phyloP scores from a whole-genome alignment of 2,329 filamentous ascomycete genomes.

The Diaporthe ilicicola region DNA sequence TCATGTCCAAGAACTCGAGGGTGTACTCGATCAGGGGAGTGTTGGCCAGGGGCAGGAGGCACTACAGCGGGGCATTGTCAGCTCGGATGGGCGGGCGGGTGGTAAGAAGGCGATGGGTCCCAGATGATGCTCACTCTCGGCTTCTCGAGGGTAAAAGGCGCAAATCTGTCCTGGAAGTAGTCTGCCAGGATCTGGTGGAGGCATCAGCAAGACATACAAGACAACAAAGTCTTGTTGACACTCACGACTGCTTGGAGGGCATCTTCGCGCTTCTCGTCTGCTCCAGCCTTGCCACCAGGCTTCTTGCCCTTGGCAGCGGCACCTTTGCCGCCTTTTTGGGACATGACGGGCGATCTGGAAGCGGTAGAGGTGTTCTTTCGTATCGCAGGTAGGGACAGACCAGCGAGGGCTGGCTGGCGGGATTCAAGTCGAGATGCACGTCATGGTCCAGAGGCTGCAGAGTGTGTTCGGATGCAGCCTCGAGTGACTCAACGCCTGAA shows the following conservation, averaged over 20 bases:
- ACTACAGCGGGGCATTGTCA: slow-evolving; percentile 60
- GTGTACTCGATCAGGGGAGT: slow-evolving; percentile 97
- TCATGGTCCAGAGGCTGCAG: neutral
- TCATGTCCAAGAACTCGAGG: slow-evolving; percentile 93
- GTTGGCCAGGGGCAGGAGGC: slow-evolving; percentile 91
- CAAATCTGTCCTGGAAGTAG: slow-evolving; percentile 92
- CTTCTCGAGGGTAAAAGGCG: slow-evolving; percentile 86
- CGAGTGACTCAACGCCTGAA: slow-evolving; percentile 24
- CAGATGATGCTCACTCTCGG: slow-evolving; percentile 72
- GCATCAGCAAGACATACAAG: slow-evolving; percentile 34
- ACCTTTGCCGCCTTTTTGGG: slow-evolving; percentile 49
- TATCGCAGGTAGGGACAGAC: neutral
- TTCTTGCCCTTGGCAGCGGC: slow-evolving; percentile 60
- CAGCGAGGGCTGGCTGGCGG: neutral
- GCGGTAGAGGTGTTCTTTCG: neutral
- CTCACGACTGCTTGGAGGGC: slow-evolving; percentile 65
- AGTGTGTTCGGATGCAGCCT: neutral
- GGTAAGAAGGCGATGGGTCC: slow-evolving; percentile 11
- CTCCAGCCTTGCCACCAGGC: slow-evolving; percentile 54
- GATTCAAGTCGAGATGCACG: slow-evolving; percentile 9
- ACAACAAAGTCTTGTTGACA: slow-evolving; percentile 39
- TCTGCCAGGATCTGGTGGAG: slow-evolving; percentile 80
- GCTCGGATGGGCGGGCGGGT: slow-evolving; percentile 9
- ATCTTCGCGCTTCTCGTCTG: slow-evolving; percentile 66
- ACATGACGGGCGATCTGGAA: slow-evolving; percentile 46